phyloP scores from a whole-genome alignment of 306 rosid species.

The Clitoria ternatea region DNA sequence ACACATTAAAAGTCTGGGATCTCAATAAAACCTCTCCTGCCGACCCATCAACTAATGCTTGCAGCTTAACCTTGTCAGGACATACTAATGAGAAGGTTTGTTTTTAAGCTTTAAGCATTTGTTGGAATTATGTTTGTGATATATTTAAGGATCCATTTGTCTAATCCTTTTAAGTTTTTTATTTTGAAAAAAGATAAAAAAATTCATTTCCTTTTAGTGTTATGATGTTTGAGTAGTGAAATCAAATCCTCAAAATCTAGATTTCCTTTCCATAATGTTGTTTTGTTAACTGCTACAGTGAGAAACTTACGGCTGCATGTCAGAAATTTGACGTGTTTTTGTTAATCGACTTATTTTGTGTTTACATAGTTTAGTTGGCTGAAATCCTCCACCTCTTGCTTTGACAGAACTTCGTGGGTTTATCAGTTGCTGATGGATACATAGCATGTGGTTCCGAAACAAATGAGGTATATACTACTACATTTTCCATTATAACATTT shows the following conservation, averaged over 20 bases:
- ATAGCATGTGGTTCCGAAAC: conserved; percentile 7
- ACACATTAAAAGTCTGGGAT: conserved; percentile 79
- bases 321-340: too few relatives aligned
- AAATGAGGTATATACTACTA: neutral
- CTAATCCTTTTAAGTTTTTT: neutral
- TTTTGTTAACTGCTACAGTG: neutral
- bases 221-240: neutral
- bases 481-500: neutral
- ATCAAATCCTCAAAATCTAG: neutral
- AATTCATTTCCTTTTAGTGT: neutral
- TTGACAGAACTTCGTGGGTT: neutral
- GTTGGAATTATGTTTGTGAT: conserved; percentile 1
- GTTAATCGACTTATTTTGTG: too few relatives aligned
- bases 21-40: conserved; percentile 57
- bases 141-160: neutral
- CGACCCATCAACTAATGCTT: conserved; percentile 58
- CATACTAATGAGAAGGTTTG: conserved; percentile 82
- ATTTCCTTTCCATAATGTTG: neutral
- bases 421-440: neutral
- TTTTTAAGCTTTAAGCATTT: conserved; percentile 1
- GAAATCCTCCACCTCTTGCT: neutral
- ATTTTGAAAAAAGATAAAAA: neutral
- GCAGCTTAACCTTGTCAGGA: conserved; percentile 69
- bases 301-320: neutral
- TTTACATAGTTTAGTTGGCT: too few relatives aligned